These are phyloP conservation scores for Favolaschia claudopus DNA, from an alignment of 768 basidiomycete species.

Conservation along the genomic window DNA sequence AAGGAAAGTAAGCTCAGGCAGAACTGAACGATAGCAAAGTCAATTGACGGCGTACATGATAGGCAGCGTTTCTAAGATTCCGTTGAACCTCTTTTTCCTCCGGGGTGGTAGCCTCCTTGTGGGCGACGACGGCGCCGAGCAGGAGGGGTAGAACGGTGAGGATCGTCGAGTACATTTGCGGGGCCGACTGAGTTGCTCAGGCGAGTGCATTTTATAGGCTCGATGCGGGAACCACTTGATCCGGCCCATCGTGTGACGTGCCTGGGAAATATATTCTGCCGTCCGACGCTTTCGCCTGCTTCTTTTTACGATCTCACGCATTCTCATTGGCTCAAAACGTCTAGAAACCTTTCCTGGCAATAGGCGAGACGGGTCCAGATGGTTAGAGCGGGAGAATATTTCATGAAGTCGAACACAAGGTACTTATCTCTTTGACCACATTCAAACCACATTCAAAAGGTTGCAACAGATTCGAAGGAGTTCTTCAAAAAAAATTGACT, in stretches of 20 bases:
- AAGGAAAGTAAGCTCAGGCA: not conserved
- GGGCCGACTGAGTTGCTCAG: not conserved
- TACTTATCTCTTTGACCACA: too few relatives aligned
- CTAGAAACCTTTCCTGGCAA: not conserved
- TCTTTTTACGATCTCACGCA: slow-evolving; percentile 12
- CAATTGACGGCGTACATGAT: slow-evolving; percentile 46
- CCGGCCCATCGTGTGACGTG: not conserved
- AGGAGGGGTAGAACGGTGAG: slow-evolving; percentile 32
- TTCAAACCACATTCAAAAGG: too few relatives aligned
- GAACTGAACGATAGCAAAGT: not conserved
- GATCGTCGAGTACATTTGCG: slow-evolving; percentile 17
- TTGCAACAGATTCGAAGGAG: too few relatives aligned
- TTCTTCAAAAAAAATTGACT: too few relatives aligned
- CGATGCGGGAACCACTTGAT: slow-evolving; percentile 8
- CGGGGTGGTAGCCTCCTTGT: slow-evolving; percentile 52
- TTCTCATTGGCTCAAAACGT: not conserved
- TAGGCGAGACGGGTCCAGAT: too few relatives aligned
- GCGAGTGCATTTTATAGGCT: not conserved
- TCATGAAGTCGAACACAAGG: too few relatives aligned
- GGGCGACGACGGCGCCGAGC: slow-evolving; percentile 41
- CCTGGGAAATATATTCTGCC: not conserved
- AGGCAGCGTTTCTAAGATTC: slow-evolving; percentile 58
- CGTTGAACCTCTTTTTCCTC: slow-evolving; percentile 57
- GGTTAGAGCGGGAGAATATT: too few relatives aligned
- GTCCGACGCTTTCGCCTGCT: slow-evolving; percentile 18